These are phyloP conservation scores for Nitzschia palea DNA, from an alignment of 108 stramenopile genomes.

Conservation along the genomic window DNA sequence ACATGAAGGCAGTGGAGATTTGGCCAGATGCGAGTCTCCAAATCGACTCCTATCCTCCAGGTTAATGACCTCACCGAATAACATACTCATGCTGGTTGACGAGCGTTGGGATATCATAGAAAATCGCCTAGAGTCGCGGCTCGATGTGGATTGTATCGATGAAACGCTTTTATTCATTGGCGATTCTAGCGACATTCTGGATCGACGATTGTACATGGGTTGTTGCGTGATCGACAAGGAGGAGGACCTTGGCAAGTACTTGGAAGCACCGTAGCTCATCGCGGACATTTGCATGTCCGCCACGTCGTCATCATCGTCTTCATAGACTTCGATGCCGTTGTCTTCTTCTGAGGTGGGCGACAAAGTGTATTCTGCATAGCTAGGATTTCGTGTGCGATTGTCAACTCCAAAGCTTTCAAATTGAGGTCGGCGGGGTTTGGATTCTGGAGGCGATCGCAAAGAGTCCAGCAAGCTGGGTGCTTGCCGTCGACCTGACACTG, in stretches of 20 bases:
- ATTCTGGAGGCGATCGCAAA: conserved; percentile 5
- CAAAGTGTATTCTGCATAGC: no score
- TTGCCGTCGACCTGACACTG: neutral
- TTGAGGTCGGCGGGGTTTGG: neutral
- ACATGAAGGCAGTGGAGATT: neutral
- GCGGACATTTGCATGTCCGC: neutral
- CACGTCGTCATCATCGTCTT: neutral
- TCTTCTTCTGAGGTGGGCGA: neutral
- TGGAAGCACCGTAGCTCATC: conserved; percentile 7
- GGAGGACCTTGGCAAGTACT: conserved; percentile 3
- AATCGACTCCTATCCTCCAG: neutral
- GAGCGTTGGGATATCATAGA: conserved; percentile 15
- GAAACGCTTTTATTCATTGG: neutral
- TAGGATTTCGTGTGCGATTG: conserved; percentile 25
- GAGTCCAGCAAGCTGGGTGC: neutral
- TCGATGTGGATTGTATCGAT: neutral
- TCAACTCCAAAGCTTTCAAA: conserved; percentile 13
- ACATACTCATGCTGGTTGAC: conserved; percentile 18
- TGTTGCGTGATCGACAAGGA: neutral
- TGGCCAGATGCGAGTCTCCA: neutral
- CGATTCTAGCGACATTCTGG: conserved; percentile 1
- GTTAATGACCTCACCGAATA: conserved; percentile 36
- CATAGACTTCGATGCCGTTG: neutral
- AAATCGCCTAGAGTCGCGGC: neutral
- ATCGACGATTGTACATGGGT: neutral